phyloP scores from a whole-genome alignment of 805 yeast species.

The Starmerella powellii region DNA sequence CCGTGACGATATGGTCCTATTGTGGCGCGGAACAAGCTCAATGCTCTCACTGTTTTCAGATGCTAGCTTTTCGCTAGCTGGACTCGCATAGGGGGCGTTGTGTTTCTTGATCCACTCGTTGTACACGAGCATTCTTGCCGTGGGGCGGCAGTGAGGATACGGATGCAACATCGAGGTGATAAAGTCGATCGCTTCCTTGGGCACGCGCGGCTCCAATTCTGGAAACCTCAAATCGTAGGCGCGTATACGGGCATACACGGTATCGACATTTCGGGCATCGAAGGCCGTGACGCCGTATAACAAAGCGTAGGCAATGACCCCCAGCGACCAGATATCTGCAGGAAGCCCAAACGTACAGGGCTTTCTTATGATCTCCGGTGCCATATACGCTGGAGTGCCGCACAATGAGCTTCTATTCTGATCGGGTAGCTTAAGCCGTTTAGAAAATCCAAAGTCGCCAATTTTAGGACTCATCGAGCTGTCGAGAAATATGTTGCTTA shows the following conservation, averaged over 20 bases:
- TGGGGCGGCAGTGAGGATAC: constrained; percentile 70
- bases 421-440: constrained; percentile 57
- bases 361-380: constrained; percentile 79
- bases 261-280: constrained; percentile 81
- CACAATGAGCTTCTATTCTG: constrained; percentile 82
- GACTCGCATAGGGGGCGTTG: background rate
- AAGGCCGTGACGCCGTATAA: constrained; percentile 90
- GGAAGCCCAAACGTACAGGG: constrained; percentile 71
- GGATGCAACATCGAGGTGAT: constrained; percentile 52
- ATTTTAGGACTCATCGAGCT: constrained; percentile 82
- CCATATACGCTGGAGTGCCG: constrained; percentile 96
- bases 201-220: constrained; percentile 38
- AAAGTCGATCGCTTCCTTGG: constrained; percentile 56
- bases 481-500: constrained; percentile 90
- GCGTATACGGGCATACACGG: constrained; percentile 80
- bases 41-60: too few species aligned
- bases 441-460: constrained; percentile 95
- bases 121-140: constrained; percentile 46
- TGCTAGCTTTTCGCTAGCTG: too few species aligned
- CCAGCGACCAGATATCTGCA: constrained; percentile 97
- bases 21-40: background rate
- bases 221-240: constrained; percentile 71
- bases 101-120: background rate
- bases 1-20: too few species aligned
- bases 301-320: constrained; percentile 86